Percentiles rank a stretch among this genome's conserved stretches.
Evolutionary conservation across 371 early-diverging fungal species (phyloP).

Genomic region (Mortierella sp.): DNA sequence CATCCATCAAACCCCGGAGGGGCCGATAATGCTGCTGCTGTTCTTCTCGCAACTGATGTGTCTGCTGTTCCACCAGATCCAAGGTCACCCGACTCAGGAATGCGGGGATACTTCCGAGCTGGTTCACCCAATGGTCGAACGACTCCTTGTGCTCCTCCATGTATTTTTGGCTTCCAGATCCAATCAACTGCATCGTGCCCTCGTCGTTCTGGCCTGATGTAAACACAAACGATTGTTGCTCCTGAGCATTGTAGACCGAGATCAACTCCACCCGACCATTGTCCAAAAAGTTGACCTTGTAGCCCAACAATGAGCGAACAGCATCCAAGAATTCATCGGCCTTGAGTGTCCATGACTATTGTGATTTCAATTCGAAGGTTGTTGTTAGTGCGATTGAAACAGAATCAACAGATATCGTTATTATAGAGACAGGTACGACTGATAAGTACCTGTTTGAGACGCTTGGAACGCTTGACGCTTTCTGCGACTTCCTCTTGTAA

Average conservation of each 20-base stretch:
- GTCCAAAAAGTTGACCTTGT: slow-evolving; percentile 77
- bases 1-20: neutral
- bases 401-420: neutral
- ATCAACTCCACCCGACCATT: slow-evolving; percentile 81
- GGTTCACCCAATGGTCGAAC: slow-evolving; percentile 75
- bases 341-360: slow-evolving; percentile 70
- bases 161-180: slow-evolving; percentile 72
- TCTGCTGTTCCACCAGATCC: slow-evolving; percentile 67
- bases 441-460: slow-evolving; percentile 72
- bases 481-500: slow-evolving; percentile 63
- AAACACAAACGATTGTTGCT: slow-evolving; percentile 77
- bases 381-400: neutral
- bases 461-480: slow-evolving; percentile 73
- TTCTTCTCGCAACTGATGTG: slow-evolving; percentile 19
- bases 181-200: slow-evolving; percentile 74
- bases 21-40: slow-evolving; percentile 20
- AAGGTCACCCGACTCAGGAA: slow-evolving; percentile 83
- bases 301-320: slow-evolving; percentile 80
- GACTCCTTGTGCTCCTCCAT: slow-evolving; percentile 66
- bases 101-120: slow-evolving; percentile 80
- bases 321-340: slow-evolving; percentile 78
- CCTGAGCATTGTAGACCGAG: slow-evolving; percentile 69
- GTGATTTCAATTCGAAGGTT: neutral
- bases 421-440: neutral
- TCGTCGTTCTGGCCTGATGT: slow-evolving; percentile 69